phyloP scores from a whole-genome alignment of 106 monocot species.

The Phalaenopsis equestris region DNA sequence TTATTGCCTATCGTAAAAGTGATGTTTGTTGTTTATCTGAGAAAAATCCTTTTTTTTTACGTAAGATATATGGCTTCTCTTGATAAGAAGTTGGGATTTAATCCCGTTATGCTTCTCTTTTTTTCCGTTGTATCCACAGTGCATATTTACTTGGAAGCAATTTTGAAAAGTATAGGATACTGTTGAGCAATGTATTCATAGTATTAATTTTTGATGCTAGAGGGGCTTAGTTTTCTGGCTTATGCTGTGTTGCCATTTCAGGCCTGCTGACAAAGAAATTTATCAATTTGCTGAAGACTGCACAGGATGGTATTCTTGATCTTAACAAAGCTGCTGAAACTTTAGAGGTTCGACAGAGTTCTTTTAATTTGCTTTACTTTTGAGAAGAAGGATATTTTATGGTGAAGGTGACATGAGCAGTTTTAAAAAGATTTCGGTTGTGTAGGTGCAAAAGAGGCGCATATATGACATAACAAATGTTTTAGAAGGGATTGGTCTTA shows the following conservation, averaged over 20 bases:
- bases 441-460: slow-evolving; percentile 66
- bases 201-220: not conserved
- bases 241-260: slow-evolving; percentile 14
- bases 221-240: not conserved
- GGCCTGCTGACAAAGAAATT: slow-evolving; percentile 63
- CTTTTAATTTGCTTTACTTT: not conserved
- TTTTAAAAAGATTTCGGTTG: not conserved
- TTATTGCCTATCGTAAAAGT: not conserved
- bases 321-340: slow-evolving; percentile 65
- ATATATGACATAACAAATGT: slow-evolving; percentile 84
- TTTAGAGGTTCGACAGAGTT: slow-evolving; percentile 35
- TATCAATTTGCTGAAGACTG: slow-evolving; percentile 46
- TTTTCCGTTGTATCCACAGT: not conserved
- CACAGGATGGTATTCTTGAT: slow-evolving; percentile 65
- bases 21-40: not conserved
- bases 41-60: not conserved
- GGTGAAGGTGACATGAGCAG: not conserved
- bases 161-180: not conserved
- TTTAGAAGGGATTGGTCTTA: slow-evolving; percentile 68
- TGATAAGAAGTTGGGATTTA: not conserved
- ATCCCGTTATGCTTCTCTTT: not conserved
- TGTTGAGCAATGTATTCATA: not conserved
- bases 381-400: not conserved
- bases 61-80: not conserved
- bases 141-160: not conserved